A percentile compares a stretch with the other conserved stretches of the same genome.
phyloP scores from a whole-genome alignment of 2,329 filamentous ascomycete genomes.

The Diplodia mutila region DNA sequence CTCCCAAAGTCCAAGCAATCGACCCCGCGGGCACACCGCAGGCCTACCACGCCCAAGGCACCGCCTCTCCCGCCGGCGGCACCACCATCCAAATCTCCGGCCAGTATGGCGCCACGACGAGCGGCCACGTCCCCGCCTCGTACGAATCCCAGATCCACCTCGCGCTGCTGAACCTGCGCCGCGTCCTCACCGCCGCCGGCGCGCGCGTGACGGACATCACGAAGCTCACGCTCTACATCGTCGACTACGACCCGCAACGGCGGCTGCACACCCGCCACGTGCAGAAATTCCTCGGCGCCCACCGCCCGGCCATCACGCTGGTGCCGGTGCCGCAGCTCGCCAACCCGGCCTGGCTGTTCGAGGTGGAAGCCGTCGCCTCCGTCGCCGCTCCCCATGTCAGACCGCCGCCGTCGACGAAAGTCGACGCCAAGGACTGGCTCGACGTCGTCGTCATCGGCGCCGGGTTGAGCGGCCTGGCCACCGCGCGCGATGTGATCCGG shows the following conservation, averaged over 20 bases:
- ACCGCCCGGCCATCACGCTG: constrained; percentile 50
- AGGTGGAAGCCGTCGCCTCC: constrained; percentile 48
- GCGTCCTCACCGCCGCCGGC: constrained; percentile 41
- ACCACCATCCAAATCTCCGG: constrained; percentile 41
- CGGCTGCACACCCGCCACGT: constrained; percentile 45
- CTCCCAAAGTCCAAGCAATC: background rate
- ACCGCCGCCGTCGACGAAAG: background rate
- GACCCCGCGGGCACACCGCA: background rate
- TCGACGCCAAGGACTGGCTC: background rate
- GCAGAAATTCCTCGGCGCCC: constrained; percentile 44
- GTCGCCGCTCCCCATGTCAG: constrained; percentile 28
- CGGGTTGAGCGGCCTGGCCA: constrained; percentile 40
- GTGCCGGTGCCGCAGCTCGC: constrained; percentile 50
- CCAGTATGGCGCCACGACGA: constrained; percentile 39
- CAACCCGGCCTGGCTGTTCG: constrained; percentile 45
- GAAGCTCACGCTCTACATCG: constrained; percentile 51
- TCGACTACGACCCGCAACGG: constrained; percentile 47
- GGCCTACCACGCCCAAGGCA: constrained; percentile 32
- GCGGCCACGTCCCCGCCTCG: constrained; percentile 41
- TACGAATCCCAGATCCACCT: constrained; percentile 50
- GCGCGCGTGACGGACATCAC: constrained; percentile 44
- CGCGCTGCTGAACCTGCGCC: constrained; percentile 45
- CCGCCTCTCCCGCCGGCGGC: constrained; percentile 27
- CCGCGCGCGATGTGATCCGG: constrained; percentile 39
- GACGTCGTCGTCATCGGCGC: constrained; percentile 50